A percentile compares a stretch with the other conserved stretches of the same genome.
Evolutionary conservation across 2,329 filamentous ascomycete species (phyloP).

Genomic region (Trichoderma atrobrunneum): DNA sequence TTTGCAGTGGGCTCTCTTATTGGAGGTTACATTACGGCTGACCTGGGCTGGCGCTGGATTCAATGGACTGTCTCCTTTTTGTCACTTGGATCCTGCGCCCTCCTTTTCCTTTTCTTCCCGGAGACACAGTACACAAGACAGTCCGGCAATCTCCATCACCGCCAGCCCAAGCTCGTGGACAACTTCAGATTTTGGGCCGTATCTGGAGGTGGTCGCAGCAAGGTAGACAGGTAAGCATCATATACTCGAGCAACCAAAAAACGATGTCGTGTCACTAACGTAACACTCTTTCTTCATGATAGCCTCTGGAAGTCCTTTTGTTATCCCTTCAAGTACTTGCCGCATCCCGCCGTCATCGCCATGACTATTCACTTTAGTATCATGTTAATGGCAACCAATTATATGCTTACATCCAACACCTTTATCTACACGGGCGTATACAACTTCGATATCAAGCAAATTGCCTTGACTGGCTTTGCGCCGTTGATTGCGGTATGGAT

Average conservation of each 20-base stretch:
- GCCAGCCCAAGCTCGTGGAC: background rate
- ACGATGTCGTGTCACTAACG: background rate
- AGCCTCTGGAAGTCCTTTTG: background rate
- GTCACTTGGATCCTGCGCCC: background rate
- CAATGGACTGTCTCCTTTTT: background rate
- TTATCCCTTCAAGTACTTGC: background rate
- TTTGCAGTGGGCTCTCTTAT: background rate
- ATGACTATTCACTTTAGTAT: background rate
- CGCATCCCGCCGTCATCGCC: conserved; percentile 3
- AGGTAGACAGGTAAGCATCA: background rate
- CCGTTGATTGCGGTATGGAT: conserved; percentile 5
- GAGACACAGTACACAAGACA: conserved; percentile 11
- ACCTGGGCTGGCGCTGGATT: conserved; percentile 5
- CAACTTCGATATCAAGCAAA: conserved; percentile 2
- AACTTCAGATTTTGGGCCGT: conserved; percentile 3
- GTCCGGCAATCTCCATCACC: background rate
- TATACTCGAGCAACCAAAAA: background rate
- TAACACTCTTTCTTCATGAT: background rate
- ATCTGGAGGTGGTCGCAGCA: conserved; percentile 1
- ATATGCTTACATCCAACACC: conserved; percentile 8
- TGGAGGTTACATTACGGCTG: background rate
- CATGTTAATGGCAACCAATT: conserved; percentile 1
- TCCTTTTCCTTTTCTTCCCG: conserved; percentile 3
- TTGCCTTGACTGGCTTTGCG: background rate
- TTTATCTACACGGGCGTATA: conserved; percentile 3